Evolutionary conservation across 495 filamentous ascomycete species (phyloP), one percentile per base, ranked within the genome.

Genomic region (Xylaria flabelliformis): DNA sequence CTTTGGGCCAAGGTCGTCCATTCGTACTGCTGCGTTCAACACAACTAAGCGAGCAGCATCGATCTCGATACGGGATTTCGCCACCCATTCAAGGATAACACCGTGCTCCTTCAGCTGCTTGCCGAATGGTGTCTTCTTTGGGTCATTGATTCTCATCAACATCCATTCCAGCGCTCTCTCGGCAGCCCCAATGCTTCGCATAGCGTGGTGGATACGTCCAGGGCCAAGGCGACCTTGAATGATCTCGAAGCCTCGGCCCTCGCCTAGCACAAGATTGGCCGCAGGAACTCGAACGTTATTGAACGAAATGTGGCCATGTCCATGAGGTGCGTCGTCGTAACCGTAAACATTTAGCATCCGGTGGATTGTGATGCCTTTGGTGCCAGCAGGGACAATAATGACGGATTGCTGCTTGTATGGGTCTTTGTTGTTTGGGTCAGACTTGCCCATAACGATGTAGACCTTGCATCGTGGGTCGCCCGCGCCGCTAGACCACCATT

Each of bases 401-500:
- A 97, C 94, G 41, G 94, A 97, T 82, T 97, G 94, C 74, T 96
- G 94, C 77, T 87, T 88, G 86, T 97, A 97, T 26, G 89, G 82
- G 79, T 95, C 90, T 64, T 84, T 85, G 83, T 95, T 89, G 66
- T 83, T 76, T 46, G 93, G 82, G 76, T 94, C 90, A 15, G 88
- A 88, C 84, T 97, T 97, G 77, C 92, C 94, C 93, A 97, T 96
- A 64, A 97, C 93, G 34, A 97, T 88, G 82, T 97, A 97, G 73
- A 97, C 81, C 79, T 91, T 89, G 85, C 94, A 97, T 74, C 94
- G 88, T 67, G 94, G 93, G 79, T 97, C 94, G 56, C 94, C 94
- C 29, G 94, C 94, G 67, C 94, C 94, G 70, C 91, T 94, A 73
- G 91, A 94, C 94, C 94, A 97, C 94, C 94, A 97, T 93, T 97